phyloP scores from a whole-genome alignment of 768 basidiomycete species.

The Punctularia strigosozonata region DNA sequence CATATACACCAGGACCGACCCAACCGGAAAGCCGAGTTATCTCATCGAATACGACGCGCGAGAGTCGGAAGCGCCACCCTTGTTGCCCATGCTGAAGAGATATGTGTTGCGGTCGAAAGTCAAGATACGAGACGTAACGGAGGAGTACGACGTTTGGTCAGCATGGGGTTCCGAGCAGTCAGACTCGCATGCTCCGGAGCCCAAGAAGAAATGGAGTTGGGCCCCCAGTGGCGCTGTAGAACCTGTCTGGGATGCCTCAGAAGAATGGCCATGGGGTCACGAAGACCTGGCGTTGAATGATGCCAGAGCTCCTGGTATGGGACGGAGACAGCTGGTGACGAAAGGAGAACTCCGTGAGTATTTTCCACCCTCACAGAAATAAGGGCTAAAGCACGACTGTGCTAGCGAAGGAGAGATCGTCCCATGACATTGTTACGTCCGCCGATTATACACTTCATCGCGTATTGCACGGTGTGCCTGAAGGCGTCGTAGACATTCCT shows the following conservation, averaged over 20 bases:
- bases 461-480: slow-evolving; percentile 75
- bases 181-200: slow-evolving; percentile 24
- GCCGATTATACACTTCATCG: slow-evolving; percentile 71
- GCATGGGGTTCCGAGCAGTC: slow-evolving; percentile 53
- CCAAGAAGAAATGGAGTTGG: slow-evolving; percentile 35
- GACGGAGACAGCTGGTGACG: slow-evolving; percentile 53
- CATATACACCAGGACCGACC: slow-evolving; percentile 47
- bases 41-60: slow-evolving; percentile 64
- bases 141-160: slow-evolving; percentile 72
- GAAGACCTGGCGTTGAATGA: slow-evolving; percentile 44
- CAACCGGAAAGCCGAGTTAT: slow-evolving; percentile 37
- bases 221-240: slow-evolving; percentile 70
- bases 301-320: slow-evolving; percentile 69
- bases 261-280: slow-evolving; percentile 49
- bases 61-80: slow-evolving; percentile 42
- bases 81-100: slow-evolving; percentile 66
- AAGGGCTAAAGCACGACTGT: background rate
- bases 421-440: slow-evolving; percentile 38
- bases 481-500: slow-evolving; percentile 67
- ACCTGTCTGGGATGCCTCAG: slow-evolving; percentile 48
- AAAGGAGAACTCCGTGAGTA: slow-evolving; percentile 69
- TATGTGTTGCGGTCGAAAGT: slow-evolving; percentile 87
- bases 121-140: slow-evolving; percentile 64
- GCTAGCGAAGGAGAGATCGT: slow-evolving; percentile 40
- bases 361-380: slow-evolving; percentile 5